Conservation (phyloP, 2,329 filamentous ascomycete species). For the Exophiala sideris region DNA sequence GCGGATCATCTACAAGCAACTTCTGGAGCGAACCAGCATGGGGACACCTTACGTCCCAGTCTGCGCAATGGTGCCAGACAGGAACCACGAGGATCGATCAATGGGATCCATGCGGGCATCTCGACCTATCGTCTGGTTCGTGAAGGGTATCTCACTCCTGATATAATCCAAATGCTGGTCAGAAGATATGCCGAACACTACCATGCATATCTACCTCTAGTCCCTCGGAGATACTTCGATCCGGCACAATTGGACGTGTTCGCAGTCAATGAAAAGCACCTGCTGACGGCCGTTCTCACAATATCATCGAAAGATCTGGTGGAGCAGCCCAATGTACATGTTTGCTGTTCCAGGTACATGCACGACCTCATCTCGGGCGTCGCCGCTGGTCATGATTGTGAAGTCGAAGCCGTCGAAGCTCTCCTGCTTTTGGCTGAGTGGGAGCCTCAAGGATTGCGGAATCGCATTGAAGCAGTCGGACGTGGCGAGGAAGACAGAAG, state of each 20-base stretch:
- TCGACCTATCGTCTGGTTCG: slow-evolving; percentile 43
- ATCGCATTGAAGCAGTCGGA: slow-evolving; percentile 60
- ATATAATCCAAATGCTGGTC: slow-evolving; percentile 52
- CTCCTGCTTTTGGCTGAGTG: slow-evolving; percentile 68
- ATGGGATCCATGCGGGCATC: slow-evolving; percentile 37
- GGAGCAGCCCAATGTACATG: slow-evolving; percentile 61
- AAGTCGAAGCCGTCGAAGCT: slow-evolving; percentile 68
- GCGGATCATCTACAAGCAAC: slow-evolving; percentile 21
- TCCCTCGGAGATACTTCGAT: slow-evolving; percentile 59
- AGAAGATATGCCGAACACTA: slow-evolving; percentile 62
- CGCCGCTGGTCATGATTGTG: slow-evolving; percentile 63
- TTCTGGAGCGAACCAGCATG: slow-evolving; percentile 28
- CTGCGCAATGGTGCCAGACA: slow-evolving; percentile 14
- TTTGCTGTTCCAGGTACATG: slow-evolving; percentile 67
- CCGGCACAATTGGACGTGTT: slow-evolving; percentile 53
- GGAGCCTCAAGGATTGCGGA: slow-evolving; percentile 64
- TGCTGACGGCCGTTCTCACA: slow-evolving; percentile 67
- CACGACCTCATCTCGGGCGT: slow-evolving; percentile 65
- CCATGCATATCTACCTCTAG: slow-evolving; percentile 68
- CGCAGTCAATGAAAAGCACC: slow-evolving; percentile 60
- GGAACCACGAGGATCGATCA: slow-evolving; percentile 23
- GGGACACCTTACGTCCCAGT: slow-evolving; percentile 28
- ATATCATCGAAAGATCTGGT: slow-evolving; percentile 69
- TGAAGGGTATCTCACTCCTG: slow-evolving; percentile 45
- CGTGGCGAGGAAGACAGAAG: slow-evolving; percentile 71